Evolutionary conservation across 192 early-diverging fungal species (phyloP).

Genomic region (Pilaira anomala): DNA sequence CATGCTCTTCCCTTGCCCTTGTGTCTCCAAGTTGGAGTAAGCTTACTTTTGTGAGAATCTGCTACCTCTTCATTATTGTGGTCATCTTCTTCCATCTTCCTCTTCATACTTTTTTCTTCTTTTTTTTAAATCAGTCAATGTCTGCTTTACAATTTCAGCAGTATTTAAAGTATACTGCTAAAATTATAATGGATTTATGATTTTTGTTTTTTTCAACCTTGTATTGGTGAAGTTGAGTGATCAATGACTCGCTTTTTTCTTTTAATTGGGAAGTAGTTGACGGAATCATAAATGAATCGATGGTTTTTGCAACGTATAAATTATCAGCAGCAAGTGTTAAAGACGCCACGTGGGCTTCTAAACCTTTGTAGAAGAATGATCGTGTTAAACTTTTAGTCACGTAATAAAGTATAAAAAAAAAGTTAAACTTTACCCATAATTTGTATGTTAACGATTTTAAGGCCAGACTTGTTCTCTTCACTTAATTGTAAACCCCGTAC

Average conservation of each 20-base stretch:
- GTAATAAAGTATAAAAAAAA: conserved; percentile 5
- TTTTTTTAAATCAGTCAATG: background rate
- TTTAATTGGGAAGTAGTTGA: background rate
- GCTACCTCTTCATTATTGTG: background rate
- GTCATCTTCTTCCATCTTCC: conserved; percentile 1
- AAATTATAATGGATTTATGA: background rate
- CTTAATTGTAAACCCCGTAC: background rate
- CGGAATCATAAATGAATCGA: background rate
- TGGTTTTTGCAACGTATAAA: background rate
- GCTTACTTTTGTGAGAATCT: background rate
- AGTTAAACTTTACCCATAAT: conserved; percentile 8
- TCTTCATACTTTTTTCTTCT: background rate
- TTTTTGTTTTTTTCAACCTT: conserved; percentile 2
- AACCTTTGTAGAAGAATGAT: background rate
- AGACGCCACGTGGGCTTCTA: conserved; percentile 2
- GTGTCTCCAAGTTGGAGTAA: background rate
- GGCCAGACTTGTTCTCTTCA: background rate
- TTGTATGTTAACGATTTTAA: background rate
- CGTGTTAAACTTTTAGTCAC: conserved; percentile 5
- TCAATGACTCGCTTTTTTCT: background rate
- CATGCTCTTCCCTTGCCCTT: too few relatives aligned
- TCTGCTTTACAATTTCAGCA: background rate
- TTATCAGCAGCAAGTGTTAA: background rate
- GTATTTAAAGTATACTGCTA: conserved; percentile 1
- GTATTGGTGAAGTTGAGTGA: background rate